phyloP scores from a whole-genome alignment of 208 protist species.

The Trichomonas gallinae region DNA sequence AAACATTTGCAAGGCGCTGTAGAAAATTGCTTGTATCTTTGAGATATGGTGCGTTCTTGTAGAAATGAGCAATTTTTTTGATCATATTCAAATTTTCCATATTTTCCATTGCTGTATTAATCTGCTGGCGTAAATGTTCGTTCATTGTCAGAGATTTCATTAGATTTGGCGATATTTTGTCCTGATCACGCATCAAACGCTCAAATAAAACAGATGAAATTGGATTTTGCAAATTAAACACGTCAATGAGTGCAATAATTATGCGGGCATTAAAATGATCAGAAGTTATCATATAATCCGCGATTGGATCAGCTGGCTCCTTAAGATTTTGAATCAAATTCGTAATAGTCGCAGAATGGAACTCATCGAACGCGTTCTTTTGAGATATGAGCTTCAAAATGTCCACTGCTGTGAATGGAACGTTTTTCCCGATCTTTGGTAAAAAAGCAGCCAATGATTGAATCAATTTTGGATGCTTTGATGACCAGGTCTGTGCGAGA shows the following conservation, averaged over 20 bases:
- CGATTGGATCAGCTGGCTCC: not conserved
- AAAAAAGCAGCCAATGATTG: not conserved
- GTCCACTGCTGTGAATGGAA: not conserved
- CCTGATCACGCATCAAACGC: not conserved
- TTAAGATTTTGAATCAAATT: not conserved
- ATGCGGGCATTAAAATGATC: not conserved
- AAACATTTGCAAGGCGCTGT: not conserved
- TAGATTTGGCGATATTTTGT: not conserved
- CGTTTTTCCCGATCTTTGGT: not conserved
- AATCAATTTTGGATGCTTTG: not conserved
- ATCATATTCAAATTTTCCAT: not conserved
- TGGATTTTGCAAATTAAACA: not conserved
- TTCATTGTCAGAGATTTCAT: not conserved
- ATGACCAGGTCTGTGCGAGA: not conserved
- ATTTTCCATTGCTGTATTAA: not conserved
- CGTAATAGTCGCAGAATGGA: not conserved
- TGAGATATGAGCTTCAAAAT: not conserved
- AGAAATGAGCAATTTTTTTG: not conserved
- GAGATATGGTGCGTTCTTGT: not conserved
- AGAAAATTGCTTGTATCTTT: not conserved
- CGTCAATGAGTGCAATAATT: not conserved
- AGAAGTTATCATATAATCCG: not conserved
- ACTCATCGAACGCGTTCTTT: not conserved
- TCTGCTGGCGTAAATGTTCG: not conserved
- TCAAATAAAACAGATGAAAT: not conserved